These are phyloP conservation scores for Capsicum baccatum DNA, from an alignment of 257 asterid genomes.

Conservation along the genomic window DNA sequence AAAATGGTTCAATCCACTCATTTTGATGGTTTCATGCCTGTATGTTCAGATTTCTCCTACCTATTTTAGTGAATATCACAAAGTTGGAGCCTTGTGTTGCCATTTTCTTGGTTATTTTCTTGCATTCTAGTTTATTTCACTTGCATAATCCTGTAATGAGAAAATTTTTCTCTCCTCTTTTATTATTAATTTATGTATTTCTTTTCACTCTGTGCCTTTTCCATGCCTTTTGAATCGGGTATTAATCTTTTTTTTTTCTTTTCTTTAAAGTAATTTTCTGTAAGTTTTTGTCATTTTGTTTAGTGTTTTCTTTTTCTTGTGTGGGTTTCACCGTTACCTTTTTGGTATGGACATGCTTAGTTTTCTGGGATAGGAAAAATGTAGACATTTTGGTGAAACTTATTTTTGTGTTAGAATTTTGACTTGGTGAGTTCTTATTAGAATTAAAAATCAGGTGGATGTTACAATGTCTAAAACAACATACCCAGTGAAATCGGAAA, in stretches of 20 bases:
- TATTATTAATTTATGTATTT: background rate
- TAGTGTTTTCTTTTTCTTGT: background rate
- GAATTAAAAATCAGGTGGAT: background rate
- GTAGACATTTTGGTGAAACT: background rate
- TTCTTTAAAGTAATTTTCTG: background rate
- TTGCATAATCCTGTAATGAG: background rate
- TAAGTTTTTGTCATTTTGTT: background rate
- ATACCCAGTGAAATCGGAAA: too few relatives aligned
- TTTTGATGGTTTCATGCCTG: constrained; percentile 96
- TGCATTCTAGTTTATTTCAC: background rate
- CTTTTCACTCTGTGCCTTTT: background rate
- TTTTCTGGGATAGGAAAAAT: background rate
- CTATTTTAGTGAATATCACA: background rate
- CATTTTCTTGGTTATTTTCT: too few relatives aligned
- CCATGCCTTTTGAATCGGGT: background rate
- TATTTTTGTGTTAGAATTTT: background rate
- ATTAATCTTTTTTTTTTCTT: background rate
- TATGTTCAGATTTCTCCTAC: constrained; percentile 30
- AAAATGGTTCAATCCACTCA: constrained; percentile 92
- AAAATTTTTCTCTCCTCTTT: background rate
- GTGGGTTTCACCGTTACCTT: constrained; percentile 3
- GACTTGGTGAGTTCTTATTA: background rate
- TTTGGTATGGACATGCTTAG: background rate
- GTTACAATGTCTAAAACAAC: too few relatives aligned
- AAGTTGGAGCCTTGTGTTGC: too few relatives aligned